A percentile compares a stretch with the other conserved stretches of the same genome.
Conservation (phyloP, 2,329 filamentous ascomycete genomes). For the Aspergillus glaucus region DNA sequence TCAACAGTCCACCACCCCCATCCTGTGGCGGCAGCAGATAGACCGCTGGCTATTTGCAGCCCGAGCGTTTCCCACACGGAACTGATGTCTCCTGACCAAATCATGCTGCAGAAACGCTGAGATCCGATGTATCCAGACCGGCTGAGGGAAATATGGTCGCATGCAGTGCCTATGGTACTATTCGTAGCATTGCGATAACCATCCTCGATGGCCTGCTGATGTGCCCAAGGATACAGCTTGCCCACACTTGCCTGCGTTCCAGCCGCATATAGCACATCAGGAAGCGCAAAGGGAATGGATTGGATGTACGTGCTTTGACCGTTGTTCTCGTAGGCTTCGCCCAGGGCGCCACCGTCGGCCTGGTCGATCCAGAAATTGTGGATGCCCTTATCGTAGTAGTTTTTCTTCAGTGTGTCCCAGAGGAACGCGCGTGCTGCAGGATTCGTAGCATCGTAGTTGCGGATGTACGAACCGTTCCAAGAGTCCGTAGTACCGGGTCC, state of each 20-base stretch:
- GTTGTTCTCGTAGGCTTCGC: constrained; percentile 32
- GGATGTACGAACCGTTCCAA: constrained; percentile 50
- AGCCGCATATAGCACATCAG: constrained; percentile 49
- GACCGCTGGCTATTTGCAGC: constrained; percentile 53
- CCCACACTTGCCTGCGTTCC: constrained; percentile 52
- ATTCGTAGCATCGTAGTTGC: constrained; percentile 56
- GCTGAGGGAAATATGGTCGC: constrained; percentile 45
- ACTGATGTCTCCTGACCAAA: constrained; percentile 57
- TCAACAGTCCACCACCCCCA: constrained; percentile 62
- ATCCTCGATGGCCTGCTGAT: constrained; percentile 53
- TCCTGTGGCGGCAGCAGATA: constrained; percentile 57
- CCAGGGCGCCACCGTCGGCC: constrained; percentile 45
- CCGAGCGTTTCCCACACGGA: constrained; percentile 53
- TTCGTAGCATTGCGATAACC: constrained; percentile 48
- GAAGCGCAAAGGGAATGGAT: constrained; percentile 25
- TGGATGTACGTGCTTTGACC: constrained; percentile 46
- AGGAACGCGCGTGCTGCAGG: constrained; percentile 51
- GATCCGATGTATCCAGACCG: constrained; percentile 50
- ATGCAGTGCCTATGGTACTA: constrained; percentile 37
- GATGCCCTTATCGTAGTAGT: constrained; percentile 57
- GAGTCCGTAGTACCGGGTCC: constrained; percentile 52
- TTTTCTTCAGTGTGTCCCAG: constrained; percentile 51
- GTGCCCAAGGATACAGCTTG: constrained; percentile 54
- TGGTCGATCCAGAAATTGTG: constrained; percentile 62
- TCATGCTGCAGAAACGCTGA: constrained; percentile 56